A percentile compares a stretch with the other conserved stretches of the same genome.
These are phyloP conservation scores for Erysimum cheiranthoides DNA, from an alignment of 345 rosid species.

Conservation along the genomic window DNA sequence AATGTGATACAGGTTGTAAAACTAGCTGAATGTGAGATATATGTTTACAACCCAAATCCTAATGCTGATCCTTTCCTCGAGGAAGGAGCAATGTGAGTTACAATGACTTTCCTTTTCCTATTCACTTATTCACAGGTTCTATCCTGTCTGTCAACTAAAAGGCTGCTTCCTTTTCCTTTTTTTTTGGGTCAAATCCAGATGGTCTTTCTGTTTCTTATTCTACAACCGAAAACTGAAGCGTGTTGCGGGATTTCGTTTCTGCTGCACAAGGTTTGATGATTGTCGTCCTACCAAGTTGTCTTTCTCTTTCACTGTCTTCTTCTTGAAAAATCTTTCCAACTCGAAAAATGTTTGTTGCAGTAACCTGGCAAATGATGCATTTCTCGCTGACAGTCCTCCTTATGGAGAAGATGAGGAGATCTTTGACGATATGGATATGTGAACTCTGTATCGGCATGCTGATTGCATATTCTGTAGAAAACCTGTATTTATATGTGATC, in stretches of 20 bases:
- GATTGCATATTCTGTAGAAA: conserved; percentile 40
- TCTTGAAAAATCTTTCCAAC: background rate
- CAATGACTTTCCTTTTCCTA: background rate
- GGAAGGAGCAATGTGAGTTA: conserved; percentile 79
- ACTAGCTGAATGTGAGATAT: conserved; percentile 84
- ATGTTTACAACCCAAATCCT: conserved; percentile 80
- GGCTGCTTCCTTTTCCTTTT: background rate
- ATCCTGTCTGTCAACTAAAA: conserved; percentile 9
- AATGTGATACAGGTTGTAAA: conserved; percentile 74
- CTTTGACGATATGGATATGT: conserved; percentile 86
- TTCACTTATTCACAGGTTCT: background rate
- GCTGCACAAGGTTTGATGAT: conserved; percentile 74
- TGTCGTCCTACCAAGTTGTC: background rate
- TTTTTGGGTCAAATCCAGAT: conserved; percentile 54
- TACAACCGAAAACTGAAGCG: conserved; percentile 92
- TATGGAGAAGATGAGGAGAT: conserved; percentile 75
- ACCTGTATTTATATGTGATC: background rate
- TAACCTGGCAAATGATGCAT: conserved; percentile 75
- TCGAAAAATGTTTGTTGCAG: conserved; percentile 53
- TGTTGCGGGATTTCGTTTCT: conserved; percentile 77
- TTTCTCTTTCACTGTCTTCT: background rate
- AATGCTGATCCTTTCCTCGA: conserved; percentile 87
- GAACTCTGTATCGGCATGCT: conserved; percentile 36
- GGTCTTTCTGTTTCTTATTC: conserved; percentile 96
- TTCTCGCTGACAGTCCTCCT: conserved; percentile 46